Conservation (phyloP, 2,329 filamentous ascomycete genomes). For the Fusarium keratoplasticum region DNA sequence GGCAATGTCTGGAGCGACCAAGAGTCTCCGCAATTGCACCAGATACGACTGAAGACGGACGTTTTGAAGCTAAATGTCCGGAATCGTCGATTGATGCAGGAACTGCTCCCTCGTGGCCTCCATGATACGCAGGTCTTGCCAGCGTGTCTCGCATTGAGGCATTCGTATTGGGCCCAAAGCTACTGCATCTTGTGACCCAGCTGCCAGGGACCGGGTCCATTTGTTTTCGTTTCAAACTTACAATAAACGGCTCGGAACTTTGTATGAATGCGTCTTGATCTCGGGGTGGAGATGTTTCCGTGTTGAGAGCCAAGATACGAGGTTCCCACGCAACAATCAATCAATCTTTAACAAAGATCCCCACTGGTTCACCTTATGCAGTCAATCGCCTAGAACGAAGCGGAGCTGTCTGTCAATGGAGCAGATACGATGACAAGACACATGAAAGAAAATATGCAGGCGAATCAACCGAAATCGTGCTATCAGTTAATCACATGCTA, state of each 20-base stretch:
- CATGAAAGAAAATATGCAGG: neutral
- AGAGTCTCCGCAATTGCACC: neutral
- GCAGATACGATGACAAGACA: neutral
- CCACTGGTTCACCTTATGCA: neutral
- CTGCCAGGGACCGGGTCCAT: conserved; percentile 5
- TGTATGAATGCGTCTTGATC: neutral
- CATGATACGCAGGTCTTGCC: neutral
- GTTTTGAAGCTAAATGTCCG: neutral
- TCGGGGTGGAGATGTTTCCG: neutral
- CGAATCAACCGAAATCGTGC: neutral
- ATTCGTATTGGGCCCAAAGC: neutral
- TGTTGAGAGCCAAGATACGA: neutral
- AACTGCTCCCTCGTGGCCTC: neutral
- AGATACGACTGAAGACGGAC: neutral
- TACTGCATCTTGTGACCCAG: conserved; percentile 19
- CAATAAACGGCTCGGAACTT: neutral
- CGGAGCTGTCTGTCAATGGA: neutral
- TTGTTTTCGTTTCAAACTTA: neutral
- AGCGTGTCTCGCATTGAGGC: conserved; percentile 16
- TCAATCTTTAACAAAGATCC: neutral
- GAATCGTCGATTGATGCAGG: neutral
- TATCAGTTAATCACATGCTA: conserved; percentile 21
- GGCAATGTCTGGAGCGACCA: neutral
- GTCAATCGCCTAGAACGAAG: neutral
- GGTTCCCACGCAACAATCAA: neutral